Evolutionary conservation across 1,284 basidiomycete genomes (phyloP), one percentile per base, ranked within the genome.

Genomic region (Marasmius fiardii): DNA sequence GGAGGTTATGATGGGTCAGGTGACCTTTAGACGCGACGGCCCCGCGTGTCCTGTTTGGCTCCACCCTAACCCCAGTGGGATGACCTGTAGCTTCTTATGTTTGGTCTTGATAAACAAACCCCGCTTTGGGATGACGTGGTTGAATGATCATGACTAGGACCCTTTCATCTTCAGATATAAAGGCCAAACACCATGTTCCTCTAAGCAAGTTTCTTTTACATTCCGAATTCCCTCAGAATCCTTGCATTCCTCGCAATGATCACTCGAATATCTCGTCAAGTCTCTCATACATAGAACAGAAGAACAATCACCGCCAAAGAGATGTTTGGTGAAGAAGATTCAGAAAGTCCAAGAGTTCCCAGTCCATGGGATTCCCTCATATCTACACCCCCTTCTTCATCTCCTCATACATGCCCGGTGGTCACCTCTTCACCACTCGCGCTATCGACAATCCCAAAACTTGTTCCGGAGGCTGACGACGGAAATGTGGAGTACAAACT

Each of bases 401-500:
- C 63, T 21, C 64, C 65, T 18, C 49, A 47, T 33, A 60, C 58
- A 20, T 59, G 49, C 3, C 64, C 57, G 33, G 49, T 52, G 35
- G 21, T 52, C 21, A 54, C 53, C 35, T 50, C 56, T 12, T 55
- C 54, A 1, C 60, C 26, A 54, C 37, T 43, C 14, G 52, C 70
- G 34, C 63, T 63, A 23, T 65, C 75, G 12, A 69, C 61, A 68
- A 64, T 80, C 61, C 87, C 87, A 0, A 81, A 81, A 54, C 81
- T 92, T 7, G 81, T 83, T 3, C 88, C 90, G 1, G 90, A 92
- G 67, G 78, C 80, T 26, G 90, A 92, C 56, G 74, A 89, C 74
- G 90, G 90, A 12, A 92, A 91, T 61, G 80, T 93, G 62, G 91
- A 93, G 68, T 93, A 93, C 76, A 93, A 93, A 71, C 81, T 93